A percentile compares a stretch with the other conserved stretches of the same genome.
Evolutionary conservation across 768 basidiomycete genomes (phyloP).

Genomic region (Russula griseocarnosa): DNA sequence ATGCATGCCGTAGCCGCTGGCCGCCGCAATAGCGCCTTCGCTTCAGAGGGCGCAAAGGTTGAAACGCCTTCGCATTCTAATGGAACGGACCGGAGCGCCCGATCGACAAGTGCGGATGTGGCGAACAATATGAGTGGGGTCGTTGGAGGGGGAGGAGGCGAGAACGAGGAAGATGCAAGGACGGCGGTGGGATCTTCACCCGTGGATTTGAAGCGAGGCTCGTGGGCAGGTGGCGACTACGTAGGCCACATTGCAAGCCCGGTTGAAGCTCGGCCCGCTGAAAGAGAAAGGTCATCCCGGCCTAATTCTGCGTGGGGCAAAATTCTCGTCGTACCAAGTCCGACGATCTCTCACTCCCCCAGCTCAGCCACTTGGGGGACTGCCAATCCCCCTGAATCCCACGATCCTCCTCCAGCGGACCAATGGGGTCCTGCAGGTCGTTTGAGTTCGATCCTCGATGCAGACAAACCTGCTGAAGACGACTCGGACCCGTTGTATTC

Average conservation of each 20-base stretch:
- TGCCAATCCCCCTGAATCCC: background rate
- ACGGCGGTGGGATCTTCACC: constrained; percentile 2
- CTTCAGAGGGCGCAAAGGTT: background rate
- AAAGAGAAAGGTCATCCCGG: background rate
- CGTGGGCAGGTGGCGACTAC: background rate
- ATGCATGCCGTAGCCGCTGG: constrained; percentile 9
- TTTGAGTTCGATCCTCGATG: background rate
- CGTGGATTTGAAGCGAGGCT: constrained; percentile 5
- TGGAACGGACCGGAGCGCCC: constrained; percentile 2
- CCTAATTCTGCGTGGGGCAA: constrained; percentile 11
- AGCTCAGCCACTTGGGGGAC: background rate
- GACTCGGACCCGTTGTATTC: background rate
- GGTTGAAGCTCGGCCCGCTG: background rate
- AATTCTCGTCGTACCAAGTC: constrained; percentile 17
- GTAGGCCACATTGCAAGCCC: background rate
- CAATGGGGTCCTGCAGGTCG: background rate
- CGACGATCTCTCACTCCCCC: background rate
- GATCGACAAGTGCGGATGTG: background rate
- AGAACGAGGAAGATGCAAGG: constrained; percentile 3
- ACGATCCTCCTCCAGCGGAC: background rate
- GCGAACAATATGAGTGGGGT: background rate
- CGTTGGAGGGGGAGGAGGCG: background rate
- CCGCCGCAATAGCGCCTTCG: background rate
- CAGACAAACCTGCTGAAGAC: background rate
- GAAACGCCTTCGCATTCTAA: background rate